These are phyloP conservation scores for Tetrapisispora iriomotensis DNA, from an alignment of 805 yeast species.

Conservation along the genomic window DNA sequence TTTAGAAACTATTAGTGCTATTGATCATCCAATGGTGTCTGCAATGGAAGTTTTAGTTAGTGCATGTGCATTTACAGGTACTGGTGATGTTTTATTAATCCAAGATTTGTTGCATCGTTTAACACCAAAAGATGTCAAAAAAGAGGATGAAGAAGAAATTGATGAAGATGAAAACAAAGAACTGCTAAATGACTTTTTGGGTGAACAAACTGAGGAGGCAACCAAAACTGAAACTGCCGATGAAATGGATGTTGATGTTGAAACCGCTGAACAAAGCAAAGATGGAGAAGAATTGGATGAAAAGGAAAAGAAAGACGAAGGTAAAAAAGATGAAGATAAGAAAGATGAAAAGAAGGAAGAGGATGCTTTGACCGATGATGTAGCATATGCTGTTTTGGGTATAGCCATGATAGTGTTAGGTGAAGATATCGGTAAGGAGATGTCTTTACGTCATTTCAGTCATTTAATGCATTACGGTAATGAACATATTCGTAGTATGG, in stretches of 20 bases:
- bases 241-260: constrained; percentile 19
- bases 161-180: constrained; percentile 25
- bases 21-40: constrained; percentile 87
- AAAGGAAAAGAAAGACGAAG: constrained; percentile 35
- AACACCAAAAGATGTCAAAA: constrained; percentile 55
- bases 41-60: constrained; percentile 83
- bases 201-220: constrained; percentile 23
- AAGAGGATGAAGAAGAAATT: constrained; percentile 44
- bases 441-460: constrained; percentile 94
- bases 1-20: constrained; percentile 84
- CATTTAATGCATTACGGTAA: constrained; percentile 98
- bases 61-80: constrained; percentile 92
- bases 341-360: constrained; percentile 24
- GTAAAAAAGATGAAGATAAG: constrained; percentile 26
- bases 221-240: constrained; percentile 16
- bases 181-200: constrained; percentile 26
- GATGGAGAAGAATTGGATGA: constrained; percentile 37
- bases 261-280: constrained; percentile 16
- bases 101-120: constrained; percentile 86
- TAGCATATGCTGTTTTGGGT: constrained; percentile 87
- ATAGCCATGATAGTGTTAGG: constrained; percentile 94
- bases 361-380: constrained; percentile 29
- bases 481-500: constrained; percentile 81
- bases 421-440: constrained; percentile 94
- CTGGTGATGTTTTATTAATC: constrained; percentile 92